Percentiles rank a stretch among this genome's conserved stretches.
Conservation (phyloP, 345 rosid species). For the Dovyalis caffra region DNA sequence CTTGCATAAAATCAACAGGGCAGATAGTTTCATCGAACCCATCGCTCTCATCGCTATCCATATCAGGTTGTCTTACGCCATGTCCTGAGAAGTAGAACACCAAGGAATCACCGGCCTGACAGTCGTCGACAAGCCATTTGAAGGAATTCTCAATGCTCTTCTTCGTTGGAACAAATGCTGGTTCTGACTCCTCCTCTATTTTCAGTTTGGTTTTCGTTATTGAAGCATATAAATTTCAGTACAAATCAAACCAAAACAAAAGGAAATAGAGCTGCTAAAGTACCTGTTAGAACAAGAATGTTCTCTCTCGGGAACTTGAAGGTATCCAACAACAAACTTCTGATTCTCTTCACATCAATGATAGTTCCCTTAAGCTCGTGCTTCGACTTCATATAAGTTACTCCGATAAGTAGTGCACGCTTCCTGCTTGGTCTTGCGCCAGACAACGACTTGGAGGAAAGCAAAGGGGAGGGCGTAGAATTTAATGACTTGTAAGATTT, state of each 20-base stretch:
- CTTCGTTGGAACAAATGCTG: constrained; percentile 22
- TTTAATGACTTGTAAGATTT: constrained; percentile 5
- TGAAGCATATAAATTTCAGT: not conserved
- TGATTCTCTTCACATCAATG: constrained; percentile 49
- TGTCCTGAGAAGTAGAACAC: constrained; percentile 67
- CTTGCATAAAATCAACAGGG: constrained; percentile 47
- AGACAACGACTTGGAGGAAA: not conserved
- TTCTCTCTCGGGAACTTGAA: constrained; percentile 25
- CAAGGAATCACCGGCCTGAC: constrained; percentile 44
- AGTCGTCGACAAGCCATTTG: constrained; percentile 50
- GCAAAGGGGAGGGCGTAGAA: constrained; percentile 1
- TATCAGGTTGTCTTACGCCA: constrained; percentile 46
- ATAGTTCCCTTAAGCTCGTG: constrained; percentile 50
- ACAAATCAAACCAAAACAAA: not conserved
- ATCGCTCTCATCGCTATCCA: constrained; percentile 44
- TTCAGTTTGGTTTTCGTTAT: not conserved
- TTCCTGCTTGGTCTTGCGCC: constrained; percentile 10
- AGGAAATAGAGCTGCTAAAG: not conserved
- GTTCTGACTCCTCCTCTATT: not conserved
- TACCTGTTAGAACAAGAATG: constrained; percentile 57
- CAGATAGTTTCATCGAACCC: constrained; percentile 64
- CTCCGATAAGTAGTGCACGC: constrained; percentile 58
- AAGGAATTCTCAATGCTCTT: constrained; percentile 42
- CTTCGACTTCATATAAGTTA: constrained; percentile 39
- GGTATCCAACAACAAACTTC: constrained; percentile 28